These are phyloP conservation scores for Boeremia exigua DNA, from an alignment of 2,329 filamentous ascomycete species.

Conservation along the genomic window DNA sequence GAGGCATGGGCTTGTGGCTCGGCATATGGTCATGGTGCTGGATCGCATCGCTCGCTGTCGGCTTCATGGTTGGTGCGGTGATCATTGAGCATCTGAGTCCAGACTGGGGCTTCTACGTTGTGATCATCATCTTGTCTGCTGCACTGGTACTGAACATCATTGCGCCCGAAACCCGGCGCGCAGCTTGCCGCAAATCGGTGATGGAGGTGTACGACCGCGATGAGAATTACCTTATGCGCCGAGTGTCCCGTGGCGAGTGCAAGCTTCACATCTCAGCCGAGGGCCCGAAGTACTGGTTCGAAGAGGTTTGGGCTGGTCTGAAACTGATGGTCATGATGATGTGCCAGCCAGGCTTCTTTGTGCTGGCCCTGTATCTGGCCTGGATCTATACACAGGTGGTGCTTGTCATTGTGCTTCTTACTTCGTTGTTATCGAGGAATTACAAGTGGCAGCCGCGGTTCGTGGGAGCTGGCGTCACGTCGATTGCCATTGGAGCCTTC, in stretches of 20 bases:
- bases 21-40: constrained; percentile 71
- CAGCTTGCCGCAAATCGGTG: constrained; percentile 71
- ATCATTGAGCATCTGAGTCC: constrained; percentile 70
- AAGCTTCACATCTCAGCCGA: constrained; percentile 76
- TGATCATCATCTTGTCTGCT: constrained; percentile 69
- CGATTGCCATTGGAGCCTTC: constrained; percentile 71
- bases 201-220: constrained; percentile 60
- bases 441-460: constrained; percentile 69
- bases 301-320: constrained; percentile 75
- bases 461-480: constrained; percentile 70
- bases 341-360: constrained; percentile 73
- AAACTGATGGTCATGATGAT: constrained; percentile 73
- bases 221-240: constrained; percentile 56
- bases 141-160: constrained; percentile 74
- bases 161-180: constrained; percentile 73
- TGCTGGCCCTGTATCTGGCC: constrained; percentile 73
- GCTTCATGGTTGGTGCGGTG: constrained; percentile 73
- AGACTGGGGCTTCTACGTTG: constrained; percentile 77
- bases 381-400: constrained; percentile 83
- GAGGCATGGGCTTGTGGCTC: constrained; percentile 80
- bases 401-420: constrained; percentile 72
- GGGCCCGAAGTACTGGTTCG: constrained; percentile 77
- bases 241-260: constrained; percentile 74
- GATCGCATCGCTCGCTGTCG: constrained; percentile 72
- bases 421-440: constrained; percentile 71